These are phyloP conservation scores for Oryza meridionalis DNA, from an alignment of 176 grass and related monocot species.

Conservation along the genomic window DNA sequence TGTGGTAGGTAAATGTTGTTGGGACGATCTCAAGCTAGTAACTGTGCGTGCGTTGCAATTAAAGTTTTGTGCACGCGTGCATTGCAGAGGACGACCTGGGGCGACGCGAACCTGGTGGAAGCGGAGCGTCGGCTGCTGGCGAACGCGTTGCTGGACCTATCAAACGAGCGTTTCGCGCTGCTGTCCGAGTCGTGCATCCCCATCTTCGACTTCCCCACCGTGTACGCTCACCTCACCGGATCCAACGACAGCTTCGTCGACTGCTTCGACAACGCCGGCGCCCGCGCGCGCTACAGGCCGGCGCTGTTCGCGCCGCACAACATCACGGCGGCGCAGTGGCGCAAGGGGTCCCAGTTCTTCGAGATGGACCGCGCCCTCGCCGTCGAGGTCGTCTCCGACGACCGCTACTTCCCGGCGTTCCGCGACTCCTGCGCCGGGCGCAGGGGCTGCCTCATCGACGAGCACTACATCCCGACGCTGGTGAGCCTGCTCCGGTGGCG, in stretches of 20 bases:
- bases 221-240: constrained; percentile 49
- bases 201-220: constrained; percentile 33
- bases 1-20: too few species aligned
- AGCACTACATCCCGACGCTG: constrained; percentile 83
- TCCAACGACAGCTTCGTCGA: constrained; percentile 62
- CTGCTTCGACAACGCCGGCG: constrained; percentile 49
- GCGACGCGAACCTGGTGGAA: constrained; percentile 47
- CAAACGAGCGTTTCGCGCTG: constrained; percentile 64
- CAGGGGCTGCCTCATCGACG: constrained; percentile 57
- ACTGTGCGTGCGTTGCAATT: not conserved
- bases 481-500: constrained; percentile 38
- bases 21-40: not conserved
- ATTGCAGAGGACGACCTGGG: constrained; percentile 62
- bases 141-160: constrained; percentile 61
- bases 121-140: constrained; percentile 67
- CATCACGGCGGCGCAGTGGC: constrained; percentile 56
- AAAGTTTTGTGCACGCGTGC: not conserved
- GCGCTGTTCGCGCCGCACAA: constrained; percentile 40
- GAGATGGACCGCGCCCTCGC: constrained; percentile 58
- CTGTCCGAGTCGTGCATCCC: constrained; percentile 75
- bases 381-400: constrained; percentile 55
- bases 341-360: constrained; percentile 86
- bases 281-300: constrained; percentile 51
- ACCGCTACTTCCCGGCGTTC: constrained; percentile 63
- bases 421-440: constrained; percentile 52